These are phyloP conservation scores for Dictyostelium capitatum DNA, from an alignment of 78 protist species.

Conservation along the genomic window DNA sequence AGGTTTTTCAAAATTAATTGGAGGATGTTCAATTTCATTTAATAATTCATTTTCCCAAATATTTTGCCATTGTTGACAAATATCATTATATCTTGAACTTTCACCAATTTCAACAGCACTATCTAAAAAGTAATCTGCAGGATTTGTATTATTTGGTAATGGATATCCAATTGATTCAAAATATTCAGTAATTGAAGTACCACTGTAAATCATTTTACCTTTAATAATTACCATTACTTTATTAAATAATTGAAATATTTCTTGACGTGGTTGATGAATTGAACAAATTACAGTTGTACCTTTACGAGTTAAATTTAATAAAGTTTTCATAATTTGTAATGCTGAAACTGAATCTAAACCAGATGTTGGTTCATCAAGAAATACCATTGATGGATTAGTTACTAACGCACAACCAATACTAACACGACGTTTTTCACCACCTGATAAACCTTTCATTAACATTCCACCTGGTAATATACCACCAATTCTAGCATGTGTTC, in stretches of 20 bases:
- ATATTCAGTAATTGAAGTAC: constrained; percentile 9
- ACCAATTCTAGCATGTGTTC: constrained; percentile 51
- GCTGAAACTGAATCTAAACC: constrained; percentile 55
- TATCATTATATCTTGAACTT: constrained; percentile 12
- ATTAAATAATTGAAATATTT: constrained; percentile 38
- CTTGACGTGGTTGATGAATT: constrained; percentile 92
- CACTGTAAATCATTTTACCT: constrained; percentile 55
- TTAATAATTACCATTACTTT: constrained; percentile 42
- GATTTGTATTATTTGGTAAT: constrained; percentile 47
- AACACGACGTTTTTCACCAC: constrained; percentile 85
- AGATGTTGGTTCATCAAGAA: constrained; percentile 83
- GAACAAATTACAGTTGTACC: constrained; percentile 51
- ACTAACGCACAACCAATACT: constrained; percentile 85
- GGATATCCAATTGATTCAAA: constrained; percentile 38
- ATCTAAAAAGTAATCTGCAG: constrained; percentile 67
- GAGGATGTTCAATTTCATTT: constrained; percentile 1
- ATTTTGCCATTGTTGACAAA: constrained; percentile 3
- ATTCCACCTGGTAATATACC: constrained; percentile 77
- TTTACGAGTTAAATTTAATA: constrained; percentile 19
- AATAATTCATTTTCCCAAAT: not conserved
- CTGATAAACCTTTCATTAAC: constrained; percentile 71
- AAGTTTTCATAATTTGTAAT: constrained; percentile 44
- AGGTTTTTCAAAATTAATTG: not conserved
- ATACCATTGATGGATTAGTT: constrained; percentile 70
- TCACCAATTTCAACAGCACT: constrained; percentile 32